phyloP scores from a whole-genome alignment of 768 basidiomycete species.

The Pulveroboletus sp. region DNA sequence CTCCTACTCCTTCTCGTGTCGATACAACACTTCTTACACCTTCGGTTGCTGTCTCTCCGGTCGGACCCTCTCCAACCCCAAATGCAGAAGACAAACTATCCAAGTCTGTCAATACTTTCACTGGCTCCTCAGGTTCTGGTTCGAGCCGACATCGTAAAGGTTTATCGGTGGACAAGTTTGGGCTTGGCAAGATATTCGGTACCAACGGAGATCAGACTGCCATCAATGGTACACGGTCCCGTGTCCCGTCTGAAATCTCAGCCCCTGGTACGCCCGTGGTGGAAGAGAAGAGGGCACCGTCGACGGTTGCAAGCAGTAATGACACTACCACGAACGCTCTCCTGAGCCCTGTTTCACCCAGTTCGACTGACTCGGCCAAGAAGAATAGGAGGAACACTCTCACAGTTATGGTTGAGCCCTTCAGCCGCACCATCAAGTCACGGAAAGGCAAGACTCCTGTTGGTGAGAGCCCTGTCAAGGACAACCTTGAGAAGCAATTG shows the following conservation, averaged over 20 bases:
- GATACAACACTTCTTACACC: constrained; percentile 26
- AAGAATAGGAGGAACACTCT: constrained; percentile 76
- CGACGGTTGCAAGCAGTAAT: constrained; percentile 2
- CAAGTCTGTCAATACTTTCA: constrained; percentile 25
- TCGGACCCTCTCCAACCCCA: constrained; percentile 36
- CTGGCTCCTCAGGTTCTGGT: constrained; percentile 36
- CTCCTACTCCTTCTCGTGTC: constrained; percentile 15
- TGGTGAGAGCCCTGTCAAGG: constrained; percentile 39
- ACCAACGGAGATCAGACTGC: constrained; percentile 32
- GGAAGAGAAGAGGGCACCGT: constrained; percentile 16
- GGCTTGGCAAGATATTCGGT: constrained; percentile 70
- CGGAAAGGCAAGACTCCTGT: constrained; percentile 33
- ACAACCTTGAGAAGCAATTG: constrained; percentile 34
- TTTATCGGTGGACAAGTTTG: constrained; percentile 75
- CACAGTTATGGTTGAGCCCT: constrained; percentile 80
- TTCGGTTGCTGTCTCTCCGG: constrained; percentile 36
- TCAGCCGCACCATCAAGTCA: constrained; percentile 45
- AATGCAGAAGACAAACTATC: constrained; percentile 26
- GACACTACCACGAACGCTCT: constrained; percentile 29
- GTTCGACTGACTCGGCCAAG: constrained; percentile 38
- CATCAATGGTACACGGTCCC: constrained; percentile 33
- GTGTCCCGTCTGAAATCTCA: constrained; percentile 42
- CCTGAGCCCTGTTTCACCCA: constrained; percentile 33
- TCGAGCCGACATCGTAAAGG: constrained; percentile 59
- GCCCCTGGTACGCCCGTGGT: constrained; percentile 16